Base-by-base conservation (phyloP, 1,139 yeast genomes). In the Arxiozyma slooffiae region DNA sequence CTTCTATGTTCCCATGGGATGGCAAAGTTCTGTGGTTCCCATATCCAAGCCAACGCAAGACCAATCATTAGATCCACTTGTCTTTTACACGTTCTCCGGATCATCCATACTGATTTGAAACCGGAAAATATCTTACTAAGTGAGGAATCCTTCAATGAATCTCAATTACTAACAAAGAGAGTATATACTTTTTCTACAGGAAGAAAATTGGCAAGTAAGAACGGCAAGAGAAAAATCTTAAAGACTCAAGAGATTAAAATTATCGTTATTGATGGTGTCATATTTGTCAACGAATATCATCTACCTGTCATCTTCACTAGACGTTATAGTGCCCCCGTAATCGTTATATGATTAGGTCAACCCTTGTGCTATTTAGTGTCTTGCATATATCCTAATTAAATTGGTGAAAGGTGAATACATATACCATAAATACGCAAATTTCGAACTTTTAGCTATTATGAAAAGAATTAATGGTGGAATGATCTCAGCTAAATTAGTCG, bases 271-370 rank as follows among this genome's bases (percentile, higher is more conserved):
- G 99, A 98, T 20, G 82, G 94, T 50, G 97, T 98, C 0, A 83
- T 94, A 7, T 94, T 92, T 62, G 78, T 86, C 61, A 95, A 90
- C 67, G 98, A 94, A 69, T 90, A 86, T 65, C 99, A 94, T 70
- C 82, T 95, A 9, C 81, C 85, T 38, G 82, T 94, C 24, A 96
- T 94, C 11, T 86, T 96, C 16, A 92, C 98, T 2, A 76, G 99
- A 51, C 98, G 94, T 68, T 94, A 94, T 68, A 74, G 99, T 52
- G 98, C 98, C 0, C 98, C 98, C 0, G 99, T 94, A 66, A 89
- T 94, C 57, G 90, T 92, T 2, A 71, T 94, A 39, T 97, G 97
- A 1, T 76, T 80, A 38, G 97, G 97, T 39, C 94, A 98, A 77
- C 57, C 88, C 90, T 1, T 92, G 98, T 68, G 99, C 94, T 67